Conservation (phyloP, 2,329 filamentous ascomycete species). For the Cladophialophora yegresii region DNA sequence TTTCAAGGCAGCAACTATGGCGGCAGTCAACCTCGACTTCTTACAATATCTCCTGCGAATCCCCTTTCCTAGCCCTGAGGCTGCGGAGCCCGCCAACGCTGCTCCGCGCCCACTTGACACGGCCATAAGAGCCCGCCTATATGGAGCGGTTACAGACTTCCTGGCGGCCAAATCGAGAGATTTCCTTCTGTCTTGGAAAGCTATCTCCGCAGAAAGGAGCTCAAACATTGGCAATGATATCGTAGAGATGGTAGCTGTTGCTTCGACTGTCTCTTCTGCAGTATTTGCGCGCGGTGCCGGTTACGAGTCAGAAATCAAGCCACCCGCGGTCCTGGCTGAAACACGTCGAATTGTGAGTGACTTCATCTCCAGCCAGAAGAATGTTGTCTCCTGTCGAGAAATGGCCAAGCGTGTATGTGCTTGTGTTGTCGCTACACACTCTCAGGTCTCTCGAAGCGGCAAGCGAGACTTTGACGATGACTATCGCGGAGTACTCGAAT, state of each 20-base stretch:
- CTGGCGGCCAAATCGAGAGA: conserved; percentile 50
- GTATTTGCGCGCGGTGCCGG: conserved; percentile 16
- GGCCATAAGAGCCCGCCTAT: conserved; percentile 35
- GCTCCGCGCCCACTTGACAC: conserved; percentile 18
- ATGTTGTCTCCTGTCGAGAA: conserved; percentile 4
- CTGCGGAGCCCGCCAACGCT: not conserved
- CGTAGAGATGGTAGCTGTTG: conserved; percentile 25
- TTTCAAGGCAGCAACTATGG: conserved; percentile 15
- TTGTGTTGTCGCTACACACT: conserved; percentile 14
- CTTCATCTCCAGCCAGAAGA: conserved; percentile 16
- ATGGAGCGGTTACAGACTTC: conserved; percentile 48
- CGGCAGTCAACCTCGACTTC: conserved; percentile 19
- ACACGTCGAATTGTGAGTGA: conserved; percentile 12
- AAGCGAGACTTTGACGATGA: conserved; percentile 1
- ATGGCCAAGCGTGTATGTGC: conserved; percentile 21
- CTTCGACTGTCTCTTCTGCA: conserved; percentile 15
- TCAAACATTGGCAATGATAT: conserved; percentile 54
- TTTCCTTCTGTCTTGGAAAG: conserved; percentile 49
- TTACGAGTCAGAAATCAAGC: not conserved
- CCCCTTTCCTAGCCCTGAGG: not conserved
- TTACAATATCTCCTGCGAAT: conserved; percentile 22
- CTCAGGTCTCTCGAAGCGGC: conserved; percentile 11
- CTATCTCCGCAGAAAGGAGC: conserved; percentile 46
- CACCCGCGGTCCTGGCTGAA: conserved; percentile 10
- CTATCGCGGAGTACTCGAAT: conserved; percentile 23